Evolutionary conservation across 2,329 filamentous ascomycete genomes (phyloP).

Genomic region (Proliferodiscus dingleyae): DNA sequence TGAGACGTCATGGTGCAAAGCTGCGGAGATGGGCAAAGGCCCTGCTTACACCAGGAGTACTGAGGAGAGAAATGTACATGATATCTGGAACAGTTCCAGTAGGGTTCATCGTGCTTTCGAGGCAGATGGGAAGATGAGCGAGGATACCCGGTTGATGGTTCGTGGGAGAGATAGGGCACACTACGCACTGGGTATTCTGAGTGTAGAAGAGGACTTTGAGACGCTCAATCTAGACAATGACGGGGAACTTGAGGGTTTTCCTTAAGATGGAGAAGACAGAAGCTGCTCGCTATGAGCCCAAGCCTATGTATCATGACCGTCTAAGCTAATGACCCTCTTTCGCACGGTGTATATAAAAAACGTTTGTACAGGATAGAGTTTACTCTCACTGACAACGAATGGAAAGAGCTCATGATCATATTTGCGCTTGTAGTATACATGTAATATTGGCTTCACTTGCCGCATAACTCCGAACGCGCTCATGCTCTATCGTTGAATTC

Average conservation of each 20-base stretch:
- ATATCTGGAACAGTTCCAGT: slow-evolving; percentile 46
- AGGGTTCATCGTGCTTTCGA: slow-evolving; percentile 48
- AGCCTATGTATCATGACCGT: too few relatives aligned
- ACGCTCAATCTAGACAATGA: slow-evolving; percentile 51
- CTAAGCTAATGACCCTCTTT: too few relatives aligned
- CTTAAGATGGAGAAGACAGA: neutral
- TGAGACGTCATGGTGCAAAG: slow-evolving; percentile 77
- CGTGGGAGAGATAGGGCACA: slow-evolving; percentile 59
- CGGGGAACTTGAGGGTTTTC: neutral
- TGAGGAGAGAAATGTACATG: slow-evolving; percentile 32
- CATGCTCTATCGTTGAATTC: slow-evolving; percentile 7
- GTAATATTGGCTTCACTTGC: neutral
- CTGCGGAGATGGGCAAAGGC: slow-evolving; percentile 66
- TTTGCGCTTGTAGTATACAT: neutral
- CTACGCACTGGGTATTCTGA: slow-evolving; percentile 74
- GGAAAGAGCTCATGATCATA: neutral
- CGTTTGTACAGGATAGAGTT: too few relatives aligned
- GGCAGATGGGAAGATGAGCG: slow-evolving; percentile 37
- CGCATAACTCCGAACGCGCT: slow-evolving; percentile 3
- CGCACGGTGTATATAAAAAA: too few relatives aligned
- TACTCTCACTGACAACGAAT: neutral
- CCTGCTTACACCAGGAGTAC: slow-evolving; percentile 61
- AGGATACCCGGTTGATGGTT: slow-evolving; percentile 55
- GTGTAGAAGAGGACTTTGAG: slow-evolving; percentile 71
- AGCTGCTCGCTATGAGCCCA: too few relatives aligned